phyloP scores from a whole-genome alignment of 345 rosid genomes.

The Bruguiera gymnorhiza region DNA sequence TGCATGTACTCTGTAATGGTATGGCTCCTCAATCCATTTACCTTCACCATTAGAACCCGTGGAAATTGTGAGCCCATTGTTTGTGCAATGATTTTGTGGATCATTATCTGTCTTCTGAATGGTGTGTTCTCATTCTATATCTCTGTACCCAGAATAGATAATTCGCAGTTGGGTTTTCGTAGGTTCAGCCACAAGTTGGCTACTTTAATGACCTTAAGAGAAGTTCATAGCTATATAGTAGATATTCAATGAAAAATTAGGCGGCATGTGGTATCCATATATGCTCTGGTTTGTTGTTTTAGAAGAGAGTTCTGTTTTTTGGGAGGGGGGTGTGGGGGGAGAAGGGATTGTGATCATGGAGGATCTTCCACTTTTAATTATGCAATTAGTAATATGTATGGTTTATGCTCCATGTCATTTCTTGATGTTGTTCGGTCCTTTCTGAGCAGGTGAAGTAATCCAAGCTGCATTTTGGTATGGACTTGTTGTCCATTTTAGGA shows the following conservation, averaged over 20 bases:
- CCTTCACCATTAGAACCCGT: constrained; percentile 93
- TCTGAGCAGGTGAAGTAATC: constrained; percentile 47
- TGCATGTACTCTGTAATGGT: constrained; percentile 65
- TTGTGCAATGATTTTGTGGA: constrained; percentile 91
- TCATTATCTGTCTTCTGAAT: constrained; percentile 63
- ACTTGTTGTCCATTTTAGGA: constrained; percentile 83
- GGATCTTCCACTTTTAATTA: too few species aligned
- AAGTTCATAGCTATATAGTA: too few species aligned
- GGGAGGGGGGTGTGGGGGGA: too few species aligned
- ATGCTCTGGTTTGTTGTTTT: too few species aligned
- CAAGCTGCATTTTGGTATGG: constrained; percentile 93
- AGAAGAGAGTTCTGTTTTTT: too few species aligned
- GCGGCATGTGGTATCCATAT: too few species aligned
- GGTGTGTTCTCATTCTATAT: constrained; percentile 47
- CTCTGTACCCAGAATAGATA: background rate
- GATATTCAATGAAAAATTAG: too few species aligned
- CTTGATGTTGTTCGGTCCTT: constrained; percentile 9
- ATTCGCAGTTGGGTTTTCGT: background rate
- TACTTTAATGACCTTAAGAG: too few species aligned
- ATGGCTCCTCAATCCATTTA: constrained; percentile 96
- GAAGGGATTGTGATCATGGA: too few species aligned
- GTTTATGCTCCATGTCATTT: background rate
- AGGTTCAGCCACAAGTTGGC: too few species aligned
- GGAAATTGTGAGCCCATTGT: constrained; percentile 96
- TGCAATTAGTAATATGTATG: too few species aligned